phyloP scores from a whole-genome alignment of 2,329 filamentous ascomycete genomes.

The Tolypocladium guangdongense region DNA sequence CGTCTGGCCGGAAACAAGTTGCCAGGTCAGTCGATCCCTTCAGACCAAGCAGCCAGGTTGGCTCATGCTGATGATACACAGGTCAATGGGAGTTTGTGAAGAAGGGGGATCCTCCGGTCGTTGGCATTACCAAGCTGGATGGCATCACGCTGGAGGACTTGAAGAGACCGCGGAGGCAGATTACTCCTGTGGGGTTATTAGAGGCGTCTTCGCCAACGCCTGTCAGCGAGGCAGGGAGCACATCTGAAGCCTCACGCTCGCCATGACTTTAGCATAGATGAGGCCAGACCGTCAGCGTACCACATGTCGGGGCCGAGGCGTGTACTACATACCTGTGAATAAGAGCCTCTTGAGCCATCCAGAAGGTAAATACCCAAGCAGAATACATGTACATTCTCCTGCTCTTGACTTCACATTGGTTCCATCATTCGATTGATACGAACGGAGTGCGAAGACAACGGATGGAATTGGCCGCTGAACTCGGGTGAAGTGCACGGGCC shows the following conservation, averaged over 20 bases:
- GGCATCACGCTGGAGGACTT: conserved; percentile 75
- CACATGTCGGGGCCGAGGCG: background rate
- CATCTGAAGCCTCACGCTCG: conserved; percentile 20
- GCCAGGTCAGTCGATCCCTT: conserved; percentile 51
- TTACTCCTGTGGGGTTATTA: conserved; percentile 35
- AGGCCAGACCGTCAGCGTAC: conserved; percentile 3
- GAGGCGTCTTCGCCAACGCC: conserved; percentile 21
- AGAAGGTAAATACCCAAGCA: background rate
- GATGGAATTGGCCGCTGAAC: background rate
- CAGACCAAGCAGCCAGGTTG: background rate
- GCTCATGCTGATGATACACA: conserved; percentile 20
- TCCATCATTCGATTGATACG: background rate
- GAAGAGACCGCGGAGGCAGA: conserved; percentile 64
- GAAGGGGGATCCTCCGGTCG: conserved; percentile 80
- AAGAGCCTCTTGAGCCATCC: background rate
- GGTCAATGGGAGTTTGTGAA: conserved; percentile 87
- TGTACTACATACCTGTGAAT: background rate
- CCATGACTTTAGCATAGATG: background rate
- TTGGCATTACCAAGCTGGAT: conserved; percentile 85
- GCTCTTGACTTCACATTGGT: background rate
- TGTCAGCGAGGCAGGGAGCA: conserved; percentile 20
- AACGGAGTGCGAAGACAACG: no score
- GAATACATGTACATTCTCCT: background rate
- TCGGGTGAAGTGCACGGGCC: background rate
- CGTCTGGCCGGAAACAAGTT: conserved; percentile 89